Evolutionary conservation across 371 early-diverging fungal genomes (phyloP).

Genomic region (Mucor ambiguus): DNA sequence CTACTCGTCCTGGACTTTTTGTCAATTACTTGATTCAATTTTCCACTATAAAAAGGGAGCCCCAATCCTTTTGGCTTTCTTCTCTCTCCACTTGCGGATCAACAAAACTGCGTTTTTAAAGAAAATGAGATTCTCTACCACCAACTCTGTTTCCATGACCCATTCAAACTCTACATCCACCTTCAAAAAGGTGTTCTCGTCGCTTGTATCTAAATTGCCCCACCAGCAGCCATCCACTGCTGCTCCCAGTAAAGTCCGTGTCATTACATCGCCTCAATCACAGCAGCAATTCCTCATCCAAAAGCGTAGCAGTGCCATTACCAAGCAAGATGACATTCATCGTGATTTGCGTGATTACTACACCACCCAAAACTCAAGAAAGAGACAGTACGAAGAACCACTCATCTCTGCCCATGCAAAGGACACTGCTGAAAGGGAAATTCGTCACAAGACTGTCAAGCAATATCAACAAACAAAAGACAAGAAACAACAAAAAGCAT

Average conservation of each 20-base stretch:
- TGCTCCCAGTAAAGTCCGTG: background rate
- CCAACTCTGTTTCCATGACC: background rate
- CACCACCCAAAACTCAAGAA: background rate
- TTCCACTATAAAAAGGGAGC: conserved; percentile 1
- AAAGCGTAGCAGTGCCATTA: conserved; percentile 3
- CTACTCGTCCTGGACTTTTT: conserved; percentile 13
- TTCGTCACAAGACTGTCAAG: conserved; percentile 21
- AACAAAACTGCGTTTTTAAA: background rate
- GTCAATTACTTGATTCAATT: conserved; percentile 17
- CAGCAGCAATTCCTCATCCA: background rate
- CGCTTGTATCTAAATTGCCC: conserved; percentile 12
- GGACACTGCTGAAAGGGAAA: conserved; percentile 9
- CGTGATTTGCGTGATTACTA: conserved; percentile 20
- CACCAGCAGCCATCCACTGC: conserved; percentile 11
- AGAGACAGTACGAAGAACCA: conserved; percentile 10
- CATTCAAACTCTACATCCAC: background rate
- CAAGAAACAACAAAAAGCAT: background rate
- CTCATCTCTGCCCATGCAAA: background rate
- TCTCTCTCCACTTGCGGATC: background rate
- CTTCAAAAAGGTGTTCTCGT: conserved; percentile 15
- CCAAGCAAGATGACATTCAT: conserved; percentile 14
- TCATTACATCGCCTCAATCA: background rate
- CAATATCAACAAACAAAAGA: conserved; percentile 15
- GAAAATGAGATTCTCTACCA: conserved; percentile 18
- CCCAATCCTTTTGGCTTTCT: background rate